Evolutionary conservation across 1,284 basidiomycete species (phyloP).

Genomic region (Irpex sp.): DNA sequence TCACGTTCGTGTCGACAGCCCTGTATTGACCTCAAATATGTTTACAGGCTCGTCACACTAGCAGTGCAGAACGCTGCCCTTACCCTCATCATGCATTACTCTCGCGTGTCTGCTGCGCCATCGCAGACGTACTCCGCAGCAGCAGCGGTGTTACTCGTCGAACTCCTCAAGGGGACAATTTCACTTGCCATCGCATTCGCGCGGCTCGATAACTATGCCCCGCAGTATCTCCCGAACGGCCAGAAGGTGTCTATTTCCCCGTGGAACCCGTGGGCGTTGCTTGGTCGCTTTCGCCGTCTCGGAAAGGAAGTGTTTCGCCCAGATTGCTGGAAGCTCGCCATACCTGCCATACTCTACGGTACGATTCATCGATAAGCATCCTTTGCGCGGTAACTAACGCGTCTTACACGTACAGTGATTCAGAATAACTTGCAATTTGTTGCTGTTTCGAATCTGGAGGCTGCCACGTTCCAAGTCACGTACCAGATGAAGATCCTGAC

Average conservation of each 20-base stretch:
- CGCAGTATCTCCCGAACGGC: conserved; percentile 21
- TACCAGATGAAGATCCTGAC: conserved; percentile 97
- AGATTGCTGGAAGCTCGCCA: conserved; percentile 79
- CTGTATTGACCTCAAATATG: conserved; percentile 4
- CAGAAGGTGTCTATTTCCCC: conserved; percentile 18
- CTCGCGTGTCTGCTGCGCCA: conserved; percentile 78
- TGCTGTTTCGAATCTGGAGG: conserved; percentile 87
- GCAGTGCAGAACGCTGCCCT: conserved; percentile 91
- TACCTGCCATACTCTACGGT: conserved; percentile 78
- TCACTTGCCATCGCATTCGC: conserved; percentile 68
- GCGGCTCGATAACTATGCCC: conserved; percentile 28
- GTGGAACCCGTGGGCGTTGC: conserved; percentile 33
- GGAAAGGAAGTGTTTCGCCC: conserved; percentile 52
- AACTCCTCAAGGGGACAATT: conserved; percentile 88
- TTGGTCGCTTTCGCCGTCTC: conserved; percentile 39
- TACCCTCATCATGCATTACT: conserved; percentile 94
- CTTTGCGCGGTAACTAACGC: neutral
- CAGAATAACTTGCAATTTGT: conserved; percentile 97
- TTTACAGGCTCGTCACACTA: conserved; percentile 76
- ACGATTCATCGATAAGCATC: conserved; percentile 10
- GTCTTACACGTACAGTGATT: conserved; percentile 47
- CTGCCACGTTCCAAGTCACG: conserved; percentile 89
- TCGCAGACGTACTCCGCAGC: conserved; percentile 84
- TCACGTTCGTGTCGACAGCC: neutral
- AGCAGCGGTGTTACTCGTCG: conserved; percentile 89